Evolutionary conservation across 2,329 filamentous ascomycete species (phyloP), one percentile per base, ranked within the genome.

Genomic region (Phymatotrichopsis omnivora): DNA sequence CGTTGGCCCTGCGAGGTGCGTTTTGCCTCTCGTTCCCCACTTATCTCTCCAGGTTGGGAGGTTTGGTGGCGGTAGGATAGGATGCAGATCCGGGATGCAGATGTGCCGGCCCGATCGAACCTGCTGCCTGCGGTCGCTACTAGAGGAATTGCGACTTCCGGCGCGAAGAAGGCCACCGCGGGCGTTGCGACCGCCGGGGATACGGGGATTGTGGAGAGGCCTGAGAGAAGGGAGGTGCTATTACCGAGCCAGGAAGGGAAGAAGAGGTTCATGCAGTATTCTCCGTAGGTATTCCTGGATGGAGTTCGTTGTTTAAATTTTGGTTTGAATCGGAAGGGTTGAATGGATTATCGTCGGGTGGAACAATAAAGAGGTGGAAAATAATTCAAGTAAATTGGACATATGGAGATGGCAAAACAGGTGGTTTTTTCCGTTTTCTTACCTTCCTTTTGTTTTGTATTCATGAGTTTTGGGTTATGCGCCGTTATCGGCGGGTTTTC

Each of bases 261-360:
- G 66, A 85, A 89, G 71, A 78, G 82, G 58, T 76, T 76, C 49
- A 70, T 89, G 60, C 82, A 93, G 78, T 89, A 86, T 65, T 83
- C 83, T 55, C 72, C 91, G 82, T 89, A 82, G 58, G 82, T 76
- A 39, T 39, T 27, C 25, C 19, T 27, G 25, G 37, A 45, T 17
- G 14, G 14, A 19, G n/a, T 30, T 17, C 22, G 24, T 7, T 25
- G 22, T 27, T 12, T 22, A 7, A 14, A 16, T 27, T 43, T 28
- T 32, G 12, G n/a, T 16, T n/a, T 12, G n/a, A n/a, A n/a, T n/a
- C n/a, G n/a, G n/a, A n/a, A n/a, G n/a, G n/a, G n/a, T n/a, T n/a
- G n/a, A n/a, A n/a, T n/a, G n/a, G n/a, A n/a, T n/a, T n/a, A n/a
- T n/a, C n/a, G n/a, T n/a, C n/a, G n/a, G n/a, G n/a, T n/a, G n/a